Percentiles rank a stretch among this genome's conserved stretches.
phyloP scores from a whole-genome alignment of 495 filamentous ascomycete species.

The Articulospora tetracladia region DNA sequence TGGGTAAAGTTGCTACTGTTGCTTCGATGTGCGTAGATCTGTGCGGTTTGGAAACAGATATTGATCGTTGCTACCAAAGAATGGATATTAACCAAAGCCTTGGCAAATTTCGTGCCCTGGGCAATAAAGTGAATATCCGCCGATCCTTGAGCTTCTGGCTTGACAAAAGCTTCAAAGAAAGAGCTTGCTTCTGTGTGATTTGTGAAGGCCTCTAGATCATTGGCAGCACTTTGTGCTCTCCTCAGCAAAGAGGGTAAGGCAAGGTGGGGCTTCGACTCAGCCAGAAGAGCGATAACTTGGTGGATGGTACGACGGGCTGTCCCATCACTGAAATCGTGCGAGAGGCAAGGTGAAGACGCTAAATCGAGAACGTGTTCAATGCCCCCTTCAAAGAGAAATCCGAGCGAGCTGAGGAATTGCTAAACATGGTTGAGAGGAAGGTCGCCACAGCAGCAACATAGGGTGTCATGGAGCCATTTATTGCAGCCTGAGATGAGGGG shows the following conservation, averaged over 20 bases:
- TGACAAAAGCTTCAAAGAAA: slow-evolving; percentile 60
- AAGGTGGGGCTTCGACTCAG: slow-evolving; percentile 79
- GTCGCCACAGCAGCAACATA: slow-evolving; percentile 71
- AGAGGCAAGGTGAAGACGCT: slow-evolving; percentile 71
- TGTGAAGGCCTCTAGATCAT: slow-evolving; percentile 60
- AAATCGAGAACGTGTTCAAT: slow-evolving; percentile 84
- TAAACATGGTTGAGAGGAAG: slow-evolving; percentile 76
- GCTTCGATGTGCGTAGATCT: slow-evolving; percentile 39
- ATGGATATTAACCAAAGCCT: slow-evolving; percentile 71
- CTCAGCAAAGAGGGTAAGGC: slow-evolving; percentile 76
- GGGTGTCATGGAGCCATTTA: slow-evolving; percentile 38
- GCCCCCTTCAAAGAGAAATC: slow-evolving; percentile 75
- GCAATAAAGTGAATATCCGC: slow-evolving; percentile 35
- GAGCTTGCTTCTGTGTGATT: slow-evolving; percentile 27
- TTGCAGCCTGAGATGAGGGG: neutral
- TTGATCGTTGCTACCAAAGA: slow-evolving; percentile 68
- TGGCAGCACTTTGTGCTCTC: slow-evolving; percentile 63
- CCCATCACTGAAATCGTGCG: slow-evolving; percentile 68
- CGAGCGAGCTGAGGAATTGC: slow-evolving; percentile 69
- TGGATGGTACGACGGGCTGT: slow-evolving; percentile 61
- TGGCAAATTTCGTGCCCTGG: slow-evolving; percentile 69
- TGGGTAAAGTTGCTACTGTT: slow-evolving; percentile 54
- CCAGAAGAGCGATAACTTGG: slow-evolving; percentile 70
- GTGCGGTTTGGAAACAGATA: slow-evolving; percentile 62
- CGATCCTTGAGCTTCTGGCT: slow-evolving; percentile 28